Conservation (phyloP, 2,329 filamentous ascomycete genomes). For the Fusarium sp. region DNA sequence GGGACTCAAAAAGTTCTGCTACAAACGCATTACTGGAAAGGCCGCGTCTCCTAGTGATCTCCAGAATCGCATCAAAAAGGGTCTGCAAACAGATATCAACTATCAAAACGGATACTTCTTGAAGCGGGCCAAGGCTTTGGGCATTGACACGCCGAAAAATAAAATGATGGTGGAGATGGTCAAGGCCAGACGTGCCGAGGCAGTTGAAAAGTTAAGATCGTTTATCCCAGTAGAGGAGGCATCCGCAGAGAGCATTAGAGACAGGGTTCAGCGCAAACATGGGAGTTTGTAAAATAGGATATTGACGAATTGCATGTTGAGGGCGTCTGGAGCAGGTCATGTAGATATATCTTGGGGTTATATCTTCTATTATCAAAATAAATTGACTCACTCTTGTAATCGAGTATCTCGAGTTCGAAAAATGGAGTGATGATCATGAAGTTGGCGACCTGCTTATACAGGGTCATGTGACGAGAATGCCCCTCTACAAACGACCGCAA, state of each 20-base stretch:
- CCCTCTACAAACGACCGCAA: conserved; percentile 39
- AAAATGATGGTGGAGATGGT: conserved; percentile 78
- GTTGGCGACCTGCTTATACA: conserved; percentile 5
- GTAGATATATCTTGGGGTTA: background rate
- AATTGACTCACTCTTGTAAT: background rate
- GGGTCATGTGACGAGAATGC: conserved; percentile 43
- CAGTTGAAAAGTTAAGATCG: conserved; percentile 48
- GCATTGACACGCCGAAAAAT: conserved; percentile 78
- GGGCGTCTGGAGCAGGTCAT: conserved; percentile 17
- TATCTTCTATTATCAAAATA: background rate
- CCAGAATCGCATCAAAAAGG: conserved; percentile 71
- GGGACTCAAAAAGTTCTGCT: conserved; percentile 69
- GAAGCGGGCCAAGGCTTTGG: conserved; percentile 74
- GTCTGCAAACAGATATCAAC: conserved; percentile 77
- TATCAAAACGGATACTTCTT: conserved; percentile 92
- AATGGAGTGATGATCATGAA: background rate
- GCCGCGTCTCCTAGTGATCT: conserved; percentile 70
- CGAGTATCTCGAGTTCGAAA: background rate
- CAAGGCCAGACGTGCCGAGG: conserved; percentile 69
- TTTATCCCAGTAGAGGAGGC: conserved; percentile 52
- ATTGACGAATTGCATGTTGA: conserved; percentile 15
- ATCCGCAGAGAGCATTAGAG: conserved; percentile 44
- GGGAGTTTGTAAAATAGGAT: conserved; percentile 3
- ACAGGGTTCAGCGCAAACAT: background rate
- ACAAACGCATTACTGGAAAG: conserved; percentile 51